These are phyloP conservation scores for Kluyveromyces aestuarii DNA, from an alignment of 805 yeast species.

Conservation along the genomic window DNA sequence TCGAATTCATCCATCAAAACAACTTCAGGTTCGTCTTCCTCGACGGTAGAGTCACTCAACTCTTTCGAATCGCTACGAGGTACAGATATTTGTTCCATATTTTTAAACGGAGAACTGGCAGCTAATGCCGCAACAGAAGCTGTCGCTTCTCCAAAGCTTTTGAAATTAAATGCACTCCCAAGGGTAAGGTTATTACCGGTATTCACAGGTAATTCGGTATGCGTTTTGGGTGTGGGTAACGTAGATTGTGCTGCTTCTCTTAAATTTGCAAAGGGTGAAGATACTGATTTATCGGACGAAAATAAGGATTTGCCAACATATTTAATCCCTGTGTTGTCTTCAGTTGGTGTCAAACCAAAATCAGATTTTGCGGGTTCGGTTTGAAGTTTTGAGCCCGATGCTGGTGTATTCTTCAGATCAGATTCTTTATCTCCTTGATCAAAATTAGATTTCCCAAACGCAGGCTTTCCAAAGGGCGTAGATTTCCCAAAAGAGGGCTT, in stretches of 20 bases:
- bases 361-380: not conserved
- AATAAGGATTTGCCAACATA: not conserved
- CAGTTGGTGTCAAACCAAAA: not conserved
- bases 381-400: too few species aligned
- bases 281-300: not conserved
- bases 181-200: not conserved
- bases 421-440: not conserved
- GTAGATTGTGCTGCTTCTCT: not conserved
- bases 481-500: too few species aligned
- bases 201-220: not conserved
- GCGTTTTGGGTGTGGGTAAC: not conserved
- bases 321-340: not conserved
- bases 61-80: not conserved
- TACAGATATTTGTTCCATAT: not conserved
- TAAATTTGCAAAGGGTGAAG: not conserved
- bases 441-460: not conserved
- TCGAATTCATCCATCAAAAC: not conserved
- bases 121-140: not conserved
- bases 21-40: not conserved
- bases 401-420: not conserved
- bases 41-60: conserved; percentile 2
- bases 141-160: not conserved
- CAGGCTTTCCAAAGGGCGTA: conserved; percentile 9
- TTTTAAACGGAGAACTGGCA: not conserved
- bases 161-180: not conserved